Base-by-base conservation (phyloP, 129 eudicot species). In the Arctium minus region DNA sequence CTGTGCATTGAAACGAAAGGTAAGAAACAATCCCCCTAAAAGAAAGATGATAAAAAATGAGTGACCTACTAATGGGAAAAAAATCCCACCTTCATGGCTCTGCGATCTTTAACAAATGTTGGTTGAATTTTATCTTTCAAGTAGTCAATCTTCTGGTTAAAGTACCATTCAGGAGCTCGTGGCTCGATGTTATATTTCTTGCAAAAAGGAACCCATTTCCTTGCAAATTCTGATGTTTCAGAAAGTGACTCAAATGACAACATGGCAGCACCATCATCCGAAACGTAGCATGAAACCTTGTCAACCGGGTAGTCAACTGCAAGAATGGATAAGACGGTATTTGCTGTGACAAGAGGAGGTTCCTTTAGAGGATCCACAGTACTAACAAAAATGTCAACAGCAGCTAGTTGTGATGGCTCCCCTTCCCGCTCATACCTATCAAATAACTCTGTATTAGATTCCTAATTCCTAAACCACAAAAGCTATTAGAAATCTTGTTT, bases 231-330 rank as follows among this genome's bases (percentile, higher is more conserved):
- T 8, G 99, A 82, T 74, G 99, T 96, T 89, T 96, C 99, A 9
- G 99, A 96, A 39, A 96, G 88, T 32, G 99, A 84, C 89, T 96
- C 99, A 82, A 96, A 96, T 75, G 99, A 78, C 81, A 96, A 84
- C 99, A 96, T 96, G 86, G 99, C 99, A 76, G 99, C 93, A 22
- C 99, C 99, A 83, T 96, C 99, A 84, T 96, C 99, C 88, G 99
- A 96, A 46, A 96, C 98, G 13, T 96, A 96, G 86, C 99, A 96
- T n/a, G 99, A 96, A 50, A 96, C 98, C 91, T 96, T 96, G 86
- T 96, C 99, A 80, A 96, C 99, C 2, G 99, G 99, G 80, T 96
- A 96, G 86, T 96, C 99, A 80, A 96, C 98, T 62, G 99, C 92
- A 85, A 96, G 97, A 84, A 96, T 96, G 72, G 99, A 96, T 79